These are phyloP conservation scores for Aspergillus vadensis DNA, from an alignment of 2,329 filamentous ascomycete species.

Conservation along the genomic window DNA sequence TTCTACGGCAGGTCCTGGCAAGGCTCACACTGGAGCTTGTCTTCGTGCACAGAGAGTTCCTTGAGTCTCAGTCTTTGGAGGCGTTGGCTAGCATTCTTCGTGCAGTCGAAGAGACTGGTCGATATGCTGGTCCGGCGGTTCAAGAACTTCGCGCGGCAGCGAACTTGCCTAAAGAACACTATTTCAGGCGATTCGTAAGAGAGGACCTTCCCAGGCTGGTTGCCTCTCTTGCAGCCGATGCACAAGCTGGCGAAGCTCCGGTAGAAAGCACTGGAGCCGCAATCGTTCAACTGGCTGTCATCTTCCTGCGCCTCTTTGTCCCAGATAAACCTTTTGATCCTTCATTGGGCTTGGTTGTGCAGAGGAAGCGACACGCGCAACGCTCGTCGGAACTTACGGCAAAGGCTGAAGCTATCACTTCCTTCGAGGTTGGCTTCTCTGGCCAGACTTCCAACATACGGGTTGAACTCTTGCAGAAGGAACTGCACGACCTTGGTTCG, in stretches of 20 bases:
- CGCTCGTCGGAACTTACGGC: constrained; percentile 58
- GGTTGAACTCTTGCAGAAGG: constrained; percentile 62
- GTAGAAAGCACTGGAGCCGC: constrained; percentile 56
- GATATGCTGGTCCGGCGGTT: constrained; percentile 14
- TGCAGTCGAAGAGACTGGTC: constrained; percentile 27
- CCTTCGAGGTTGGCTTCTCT: constrained; percentile 68
- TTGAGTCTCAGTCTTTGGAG: constrained; percentile 32
- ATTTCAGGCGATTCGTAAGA: constrained; percentile 39
- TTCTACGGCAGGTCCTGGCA: constrained; percentile 54
- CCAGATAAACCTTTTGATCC: constrained; percentile 88
- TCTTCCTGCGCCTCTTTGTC: constrained; percentile 76
- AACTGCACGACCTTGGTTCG: constrained; percentile 65
- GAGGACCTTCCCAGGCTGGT: constrained; percentile 34
- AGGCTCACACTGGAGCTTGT: constrained; percentile 38
- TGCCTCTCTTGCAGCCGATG: constrained; percentile 23
- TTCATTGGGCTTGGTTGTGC: constrained; percentile 62
- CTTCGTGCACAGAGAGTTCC: constrained; percentile 37
- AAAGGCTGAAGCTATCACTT: constrained; percentile 61
- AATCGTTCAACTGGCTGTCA: constrained; percentile 75
- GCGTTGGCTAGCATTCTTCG: constrained; percentile 26
- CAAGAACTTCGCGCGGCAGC: constrained; percentile 23
- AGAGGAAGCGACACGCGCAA: constrained; percentile 61
- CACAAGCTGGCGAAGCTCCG: constrained; percentile 21
- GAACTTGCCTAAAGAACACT: constrained; percentile 30
- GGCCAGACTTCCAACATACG: constrained; percentile 70